These are phyloP conservation scores for Chimonanthus salicifolius DNA, from an alignment of 164 flowering plant species.

Conservation along the genomic window DNA sequence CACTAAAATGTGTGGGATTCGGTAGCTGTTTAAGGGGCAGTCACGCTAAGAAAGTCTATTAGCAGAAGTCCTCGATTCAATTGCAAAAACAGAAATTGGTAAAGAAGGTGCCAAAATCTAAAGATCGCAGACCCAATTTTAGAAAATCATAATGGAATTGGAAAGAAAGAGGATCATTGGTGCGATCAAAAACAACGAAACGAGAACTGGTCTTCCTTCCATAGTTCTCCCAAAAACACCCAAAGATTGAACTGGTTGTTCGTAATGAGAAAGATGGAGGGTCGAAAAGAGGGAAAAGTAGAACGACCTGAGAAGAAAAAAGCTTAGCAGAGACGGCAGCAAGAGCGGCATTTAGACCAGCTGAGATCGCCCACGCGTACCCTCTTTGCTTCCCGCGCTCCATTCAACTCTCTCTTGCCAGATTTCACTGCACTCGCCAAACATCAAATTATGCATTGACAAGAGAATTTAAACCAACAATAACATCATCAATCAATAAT, in stretches of 20 bases:
- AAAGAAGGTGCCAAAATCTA: not conserved
- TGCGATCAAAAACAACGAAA: not conserved
- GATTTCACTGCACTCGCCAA: too few species aligned
- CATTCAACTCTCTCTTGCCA: not conserved
- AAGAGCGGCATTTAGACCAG: slow-evolving; percentile 64
- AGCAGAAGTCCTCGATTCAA: not conserved
- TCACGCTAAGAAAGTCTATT: too few species aligned
- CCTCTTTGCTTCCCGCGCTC: slow-evolving; percentile 27
- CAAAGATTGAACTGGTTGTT: not conserved
- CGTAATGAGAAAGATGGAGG: not conserved
- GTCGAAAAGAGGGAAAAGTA: not conserved
- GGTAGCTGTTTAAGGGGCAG: too few species aligned
- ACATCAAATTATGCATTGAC: too few species aligned
- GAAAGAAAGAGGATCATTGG: not conserved
- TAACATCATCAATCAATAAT: too few species aligned
- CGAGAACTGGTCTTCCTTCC: not conserved
- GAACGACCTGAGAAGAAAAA: slow-evolving; percentile 39
- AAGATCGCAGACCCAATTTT: not conserved
- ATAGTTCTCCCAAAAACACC: too few species aligned
- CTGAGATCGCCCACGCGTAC: slow-evolving; percentile 58
- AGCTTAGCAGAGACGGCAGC: slow-evolving; percentile 71
- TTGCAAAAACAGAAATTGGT: not conserved
- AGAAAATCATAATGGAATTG: too few species aligned
- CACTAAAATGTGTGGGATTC: too few species aligned
- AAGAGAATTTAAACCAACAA: too few species aligned